These are phyloP conservation scores for Pachysandra terminalis DNA, from an alignment of 164 flowering plant species.

Conservation along the genomic window DNA sequence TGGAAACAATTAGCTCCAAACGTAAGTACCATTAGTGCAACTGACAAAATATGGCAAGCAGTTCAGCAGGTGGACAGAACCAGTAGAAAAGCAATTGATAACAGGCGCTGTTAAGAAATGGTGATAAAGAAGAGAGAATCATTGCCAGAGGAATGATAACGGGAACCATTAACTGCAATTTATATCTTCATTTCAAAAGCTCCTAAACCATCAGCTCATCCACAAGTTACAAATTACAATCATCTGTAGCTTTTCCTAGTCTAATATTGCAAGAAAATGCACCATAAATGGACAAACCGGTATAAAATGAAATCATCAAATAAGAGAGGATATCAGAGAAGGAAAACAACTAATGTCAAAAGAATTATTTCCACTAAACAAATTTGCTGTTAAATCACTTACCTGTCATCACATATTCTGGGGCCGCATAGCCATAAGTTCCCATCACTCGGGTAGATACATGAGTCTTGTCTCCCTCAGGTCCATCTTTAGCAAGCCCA, in stretches of 20 bases:
- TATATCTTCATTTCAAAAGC: too few species aligned
- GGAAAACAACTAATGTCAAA: too few species aligned
- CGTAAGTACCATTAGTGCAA: not conserved
- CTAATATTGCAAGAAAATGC: too few species aligned
- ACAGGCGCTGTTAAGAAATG: not conserved
- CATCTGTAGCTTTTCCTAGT: too few species aligned
- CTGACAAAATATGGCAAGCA: not conserved
- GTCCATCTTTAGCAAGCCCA: constrained; percentile 89
- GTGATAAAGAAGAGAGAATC: not conserved
- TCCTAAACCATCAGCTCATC: too few species aligned
- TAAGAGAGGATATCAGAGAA: too few species aligned
- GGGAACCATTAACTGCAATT: too few species aligned
- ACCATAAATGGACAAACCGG: too few species aligned
- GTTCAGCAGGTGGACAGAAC: not conserved
- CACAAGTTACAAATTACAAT: too few species aligned
- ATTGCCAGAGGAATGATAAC: too few species aligned
- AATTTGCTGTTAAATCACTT: constrained; percentile 9
- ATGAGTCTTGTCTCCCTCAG: constrained; percentile 81
- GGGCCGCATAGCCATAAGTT: constrained; percentile 86
- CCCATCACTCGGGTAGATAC: constrained; percentile 90
- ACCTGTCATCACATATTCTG: constrained; percentile 88
- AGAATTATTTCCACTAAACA: too few species aligned
- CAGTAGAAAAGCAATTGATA: not conserved
- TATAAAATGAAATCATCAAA: too few species aligned
- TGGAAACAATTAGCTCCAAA: not conserved